A percentile compares a stretch with the other conserved stretches of the same genome.
Evolutionary conservation across 371 early-diverging fungal genomes (phyloP).

Genomic region (Syncephalis fuscata): DNA sequence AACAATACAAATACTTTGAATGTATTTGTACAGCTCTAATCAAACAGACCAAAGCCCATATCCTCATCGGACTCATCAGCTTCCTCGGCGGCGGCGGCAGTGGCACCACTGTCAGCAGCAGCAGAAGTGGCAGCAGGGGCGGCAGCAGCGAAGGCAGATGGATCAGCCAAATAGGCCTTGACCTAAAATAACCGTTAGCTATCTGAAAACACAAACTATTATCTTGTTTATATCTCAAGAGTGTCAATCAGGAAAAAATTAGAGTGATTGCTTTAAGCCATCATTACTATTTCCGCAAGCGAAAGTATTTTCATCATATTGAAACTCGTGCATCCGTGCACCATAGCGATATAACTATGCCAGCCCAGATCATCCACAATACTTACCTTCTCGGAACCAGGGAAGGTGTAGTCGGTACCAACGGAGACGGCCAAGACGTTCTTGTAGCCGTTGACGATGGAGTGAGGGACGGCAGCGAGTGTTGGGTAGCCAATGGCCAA

Average conservation of each 20-base stretch:
- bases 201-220: not conserved
- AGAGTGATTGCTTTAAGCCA: constrained; percentile 34
- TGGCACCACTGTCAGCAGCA: constrained; percentile 20
- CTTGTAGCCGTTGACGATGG: constrained; percentile 94
- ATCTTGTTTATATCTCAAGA: no score
- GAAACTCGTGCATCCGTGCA: constrained; percentile 8
- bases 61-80: constrained; percentile 63
- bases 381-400: constrained; percentile 70
- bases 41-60: constrained; percentile 77
- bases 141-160: constrained; percentile 64
- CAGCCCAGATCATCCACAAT: not conserved
- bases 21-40: constrained; percentile 34
- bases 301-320: constrained; percentile 24
- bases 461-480: constrained; percentile 94
- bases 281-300: constrained; percentile 21
- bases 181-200: constrained; percentile 22
- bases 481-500: constrained; percentile 90
- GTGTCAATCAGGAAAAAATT: constrained; percentile 61
- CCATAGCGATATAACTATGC: not conserved
- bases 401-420: constrained; percentile 89
- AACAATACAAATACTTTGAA: no score
- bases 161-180: constrained; percentile 83
- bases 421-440: constrained; percentile 82
- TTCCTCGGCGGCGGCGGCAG: constrained; percentile 29
- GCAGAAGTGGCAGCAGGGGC: constrained; percentile 37